phyloP scores from a whole-genome alignment of 208 protist species.

The Trypanosoma avium region DNA sequence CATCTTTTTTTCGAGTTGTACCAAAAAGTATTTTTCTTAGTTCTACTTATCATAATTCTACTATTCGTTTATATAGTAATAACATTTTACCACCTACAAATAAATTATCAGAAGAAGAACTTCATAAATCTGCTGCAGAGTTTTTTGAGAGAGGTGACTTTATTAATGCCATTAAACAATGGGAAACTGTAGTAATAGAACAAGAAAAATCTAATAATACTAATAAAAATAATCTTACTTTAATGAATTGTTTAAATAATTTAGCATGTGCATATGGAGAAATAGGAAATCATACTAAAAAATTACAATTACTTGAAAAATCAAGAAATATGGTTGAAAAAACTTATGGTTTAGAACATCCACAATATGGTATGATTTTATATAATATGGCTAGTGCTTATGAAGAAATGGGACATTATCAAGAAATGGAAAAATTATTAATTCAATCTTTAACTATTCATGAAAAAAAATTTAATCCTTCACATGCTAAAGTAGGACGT shows the following conservation, averaged over 20 bases:
- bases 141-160: conserved; percentile 63
- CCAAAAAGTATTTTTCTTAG: too few species aligned
- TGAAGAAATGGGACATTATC: conserved; percentile 72
- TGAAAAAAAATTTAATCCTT: conserved; percentile 65
- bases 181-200: conserved; percentile 51
- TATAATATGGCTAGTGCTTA: conserved; percentile 84
- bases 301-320: conserved; percentile 72
- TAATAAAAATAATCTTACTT: conserved; percentile 44
- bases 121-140: conserved; percentile 57
- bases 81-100: neutral
- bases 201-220: conserved; percentile 36
- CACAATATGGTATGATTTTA: conserved; percentile 86
- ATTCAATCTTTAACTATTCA: conserved; percentile 63
- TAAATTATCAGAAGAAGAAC: conserved; percentile 26
- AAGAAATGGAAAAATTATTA: conserved; percentile 74
- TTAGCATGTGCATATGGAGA: conserved; percentile 88
- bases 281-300: conserved; percentile 67
- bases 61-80: neutral
- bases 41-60: neutral
- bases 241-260: conserved; percentile 87
- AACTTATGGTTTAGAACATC: conserved; percentile 75
- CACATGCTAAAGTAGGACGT: conserved; percentile 75
- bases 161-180: conserved; percentile 56
- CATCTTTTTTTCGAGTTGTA: too few species aligned
- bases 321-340: conserved; percentile 54